phyloP scores from a whole-genome alignment of 306 rosid species.

The Quercus mongolica region DNA sequence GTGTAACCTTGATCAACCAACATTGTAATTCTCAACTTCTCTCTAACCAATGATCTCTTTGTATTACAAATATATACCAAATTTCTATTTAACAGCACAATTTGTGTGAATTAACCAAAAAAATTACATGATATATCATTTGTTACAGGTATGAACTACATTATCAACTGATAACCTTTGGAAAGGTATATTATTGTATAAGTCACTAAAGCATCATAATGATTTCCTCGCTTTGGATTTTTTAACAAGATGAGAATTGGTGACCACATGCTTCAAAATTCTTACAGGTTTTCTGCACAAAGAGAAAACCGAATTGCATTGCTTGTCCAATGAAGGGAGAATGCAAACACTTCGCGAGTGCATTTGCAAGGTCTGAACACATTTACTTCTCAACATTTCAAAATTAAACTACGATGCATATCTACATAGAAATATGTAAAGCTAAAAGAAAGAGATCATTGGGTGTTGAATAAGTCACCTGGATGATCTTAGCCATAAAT shows the following conservation, averaged over 20 bases:
- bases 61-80: background rate
- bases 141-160: conserved; percentile 63
- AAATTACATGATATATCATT: background rate
- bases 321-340: conserved; percentile 61
- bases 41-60: background rate
- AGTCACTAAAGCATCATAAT: background rate
- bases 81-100: background rate
- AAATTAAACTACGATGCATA: background rate
- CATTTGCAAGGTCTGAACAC: conserved; percentile 43
- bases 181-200: conserved; percentile 49
- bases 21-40: conserved; percentile 37
- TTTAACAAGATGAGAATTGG: background rate
- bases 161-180: conserved; percentile 78
- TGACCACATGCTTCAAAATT: background rate
- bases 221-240: background rate
- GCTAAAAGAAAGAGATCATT: background rate
- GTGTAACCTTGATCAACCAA: conserved; percentile 28
- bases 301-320: conserved; percentile 58
- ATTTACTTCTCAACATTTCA: background rate
- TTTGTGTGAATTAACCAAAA: background rate
- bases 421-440: background rate
- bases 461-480: no score
- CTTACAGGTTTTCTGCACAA: conserved; percentile 65
- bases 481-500: no score
- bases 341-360: conserved; percentile 58